These are phyloP conservation scores for Alopecurus myosuroides DNA, from an alignment of 176 grass and related monocot species.

Conservation along the genomic window DNA sequence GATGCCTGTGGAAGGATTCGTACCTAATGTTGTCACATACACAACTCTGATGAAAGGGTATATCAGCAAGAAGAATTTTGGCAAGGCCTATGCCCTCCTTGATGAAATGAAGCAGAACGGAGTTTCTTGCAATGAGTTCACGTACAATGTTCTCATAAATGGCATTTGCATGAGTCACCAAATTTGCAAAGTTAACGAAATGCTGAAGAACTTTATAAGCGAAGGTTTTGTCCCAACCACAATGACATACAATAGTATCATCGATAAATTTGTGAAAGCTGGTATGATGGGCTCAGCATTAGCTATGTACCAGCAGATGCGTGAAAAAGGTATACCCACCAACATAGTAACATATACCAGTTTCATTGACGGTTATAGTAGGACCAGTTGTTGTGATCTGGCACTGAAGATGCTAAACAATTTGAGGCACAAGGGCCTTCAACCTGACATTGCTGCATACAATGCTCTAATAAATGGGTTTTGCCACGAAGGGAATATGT, in stretches of 20 bases:
- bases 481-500: conserved; percentile 68
- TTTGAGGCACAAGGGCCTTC: conserved; percentile 49
- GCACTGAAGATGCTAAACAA: conserved; percentile 72
- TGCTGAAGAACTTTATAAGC: conserved; percentile 56
- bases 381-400: conserved; percentile 53
- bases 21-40: conserved; percentile 73
- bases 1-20: conserved; percentile 48
- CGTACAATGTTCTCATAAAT: conserved; percentile 73
- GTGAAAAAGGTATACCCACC: conserved; percentile 44
- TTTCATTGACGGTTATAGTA: conserved; percentile 79
- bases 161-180: conserved; percentile 40
- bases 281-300: conserved; percentile 51
- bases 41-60: conserved; percentile 64
- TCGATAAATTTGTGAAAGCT: conserved; percentile 62
- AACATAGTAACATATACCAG: conserved; percentile 77
- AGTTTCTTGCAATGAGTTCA: conserved; percentile 61
- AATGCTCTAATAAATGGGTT: conserved; percentile 57
- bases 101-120: conserved; percentile 56
- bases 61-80: conserved; percentile 46
- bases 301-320: conserved; percentile 59
- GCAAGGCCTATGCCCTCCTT: conserved; percentile 47
- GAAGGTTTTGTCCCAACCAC: conserved; percentile 73
- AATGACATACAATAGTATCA: conserved; percentile 87
- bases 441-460: conserved; percentile 45
- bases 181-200: conserved; percentile 57